These are phyloP conservation scores for Basidioascus undulatus DNA, from an alignment of 768 basidiomycete species.

Conservation along the genomic window DNA sequence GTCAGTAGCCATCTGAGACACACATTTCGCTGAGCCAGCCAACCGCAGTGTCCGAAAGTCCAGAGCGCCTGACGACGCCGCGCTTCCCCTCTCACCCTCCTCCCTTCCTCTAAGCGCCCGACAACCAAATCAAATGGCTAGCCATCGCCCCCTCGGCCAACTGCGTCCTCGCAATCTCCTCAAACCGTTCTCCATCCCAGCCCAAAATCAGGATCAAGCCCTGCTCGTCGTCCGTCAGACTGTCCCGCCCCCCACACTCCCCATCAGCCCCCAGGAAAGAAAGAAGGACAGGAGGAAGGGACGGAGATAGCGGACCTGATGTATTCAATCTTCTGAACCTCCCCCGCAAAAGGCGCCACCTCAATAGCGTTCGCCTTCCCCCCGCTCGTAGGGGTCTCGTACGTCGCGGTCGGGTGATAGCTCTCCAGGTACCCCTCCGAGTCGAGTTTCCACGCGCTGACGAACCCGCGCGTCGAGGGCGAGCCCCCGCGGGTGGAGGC, in stretches of 20 bases:
- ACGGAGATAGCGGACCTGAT: no score
- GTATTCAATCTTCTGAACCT: neutral
- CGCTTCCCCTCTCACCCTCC: no score
- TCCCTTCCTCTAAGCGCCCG: no score
- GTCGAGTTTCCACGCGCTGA: constrained; percentile 9
- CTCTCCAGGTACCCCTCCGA: constrained; percentile 5
- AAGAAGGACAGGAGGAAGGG: no score
- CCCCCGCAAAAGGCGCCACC: constrained; percentile 5
- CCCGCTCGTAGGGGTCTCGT: constrained; percentile 12
- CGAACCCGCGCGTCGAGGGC: constrained; percentile 6
- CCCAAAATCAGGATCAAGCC: constrained; percentile 11
- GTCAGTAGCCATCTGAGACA: no score
- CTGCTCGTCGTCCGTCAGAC: constrained; percentile 13
- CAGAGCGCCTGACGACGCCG: no score
- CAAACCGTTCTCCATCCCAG: constrained; percentile 9
- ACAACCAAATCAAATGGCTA: constrained; percentile 9
- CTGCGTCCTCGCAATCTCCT: constrained; percentile 7
- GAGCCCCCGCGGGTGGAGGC: constrained; percentile 14
- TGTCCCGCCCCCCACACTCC: constrained; percentile 9
- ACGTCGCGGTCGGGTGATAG: constrained; percentile 4
- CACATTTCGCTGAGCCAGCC: no score
- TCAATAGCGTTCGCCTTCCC: constrained; percentile 16
- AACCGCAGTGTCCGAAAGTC: no score
- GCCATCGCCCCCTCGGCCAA: constrained; percentile 5
- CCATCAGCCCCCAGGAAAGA: neutral